Evolutionary conservation across 2,329 filamentous ascomycete species (phyloP).

Genomic region (Sporothrix mexicana): DNA sequence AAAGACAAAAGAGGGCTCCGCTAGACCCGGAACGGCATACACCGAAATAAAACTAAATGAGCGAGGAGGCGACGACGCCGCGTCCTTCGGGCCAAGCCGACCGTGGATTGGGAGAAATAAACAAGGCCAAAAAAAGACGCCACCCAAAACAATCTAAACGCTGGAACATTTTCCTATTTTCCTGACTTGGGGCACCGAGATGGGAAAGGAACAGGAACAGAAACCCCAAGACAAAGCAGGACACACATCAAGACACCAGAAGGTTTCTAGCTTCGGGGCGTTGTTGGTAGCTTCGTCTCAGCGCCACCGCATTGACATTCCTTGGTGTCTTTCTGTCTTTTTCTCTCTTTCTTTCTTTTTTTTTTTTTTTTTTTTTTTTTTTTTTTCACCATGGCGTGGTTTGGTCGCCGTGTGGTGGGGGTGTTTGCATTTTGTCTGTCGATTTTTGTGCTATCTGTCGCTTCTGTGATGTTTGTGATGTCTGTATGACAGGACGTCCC

Average conservation of each 20-base stretch:
- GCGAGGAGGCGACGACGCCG: background rate
- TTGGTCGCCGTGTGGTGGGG: background rate
- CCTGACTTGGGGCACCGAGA: no score
- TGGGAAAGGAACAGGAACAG: no score
- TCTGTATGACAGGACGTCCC: slow-evolving; percentile 11
- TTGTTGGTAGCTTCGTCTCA: background rate
- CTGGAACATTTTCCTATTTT: no score
- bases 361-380: background rate
- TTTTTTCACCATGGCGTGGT: background rate
- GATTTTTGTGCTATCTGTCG: background rate
- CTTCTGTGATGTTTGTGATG: background rate
- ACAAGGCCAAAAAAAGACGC: background rate
- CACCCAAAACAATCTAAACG: no score
- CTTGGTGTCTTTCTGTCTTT: background rate
- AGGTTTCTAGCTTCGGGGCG: background rate
- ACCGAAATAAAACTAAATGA: slow-evolving; percentile 11
- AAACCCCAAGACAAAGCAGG: background rate
- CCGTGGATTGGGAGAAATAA: background rate
- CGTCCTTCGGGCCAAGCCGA: slow-evolving; percentile 24
- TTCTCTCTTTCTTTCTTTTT: no score
- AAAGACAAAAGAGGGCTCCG: background rate
- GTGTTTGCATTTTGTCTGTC: no score
- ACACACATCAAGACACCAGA: background rate
- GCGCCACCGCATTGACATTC: slow-evolving; percentile 14
- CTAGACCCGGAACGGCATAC: slow-evolving; percentile 4